Percentiles rank a stretch among this genome's conserved stretches.
Conservation (phyloP, 352 stramenopile species). For the Phytophthora hybrid region DNA sequence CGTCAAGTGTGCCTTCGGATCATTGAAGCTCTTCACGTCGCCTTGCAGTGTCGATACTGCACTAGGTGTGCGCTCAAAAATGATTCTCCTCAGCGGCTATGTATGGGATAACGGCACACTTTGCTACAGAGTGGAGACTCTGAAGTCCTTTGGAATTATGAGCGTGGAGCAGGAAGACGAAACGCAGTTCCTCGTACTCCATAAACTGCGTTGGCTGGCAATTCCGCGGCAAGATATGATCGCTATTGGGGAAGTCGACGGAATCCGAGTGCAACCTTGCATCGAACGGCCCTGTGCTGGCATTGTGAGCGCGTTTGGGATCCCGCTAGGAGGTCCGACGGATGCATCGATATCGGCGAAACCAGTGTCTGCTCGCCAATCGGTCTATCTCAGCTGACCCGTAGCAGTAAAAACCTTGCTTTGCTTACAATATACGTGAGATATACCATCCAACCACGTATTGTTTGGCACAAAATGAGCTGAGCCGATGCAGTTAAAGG, state of each 20-base stretch:
- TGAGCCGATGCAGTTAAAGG: not conserved
- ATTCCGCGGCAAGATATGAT: slow-evolving; percentile 17
- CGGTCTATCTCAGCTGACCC: not conserved
- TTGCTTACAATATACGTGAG: not conserved
- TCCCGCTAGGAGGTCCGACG: slow-evolving; percentile 1
- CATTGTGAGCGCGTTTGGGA: slow-evolving; percentile 1
- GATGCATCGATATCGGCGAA: not conserved
- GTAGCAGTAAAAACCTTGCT: not conserved
- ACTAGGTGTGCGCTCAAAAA: slow-evolving; percentile 15
- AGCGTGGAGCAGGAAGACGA: slow-evolving; percentile 11
- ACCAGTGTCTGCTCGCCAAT: not conserved
- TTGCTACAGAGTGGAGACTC: slow-evolving; percentile 4
- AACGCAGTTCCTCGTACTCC: not conserved
- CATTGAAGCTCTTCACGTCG: slow-evolving; percentile 3
- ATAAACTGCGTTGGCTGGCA: slow-evolving; percentile 3
- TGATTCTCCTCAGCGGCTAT: slow-evolving; percentile 13
- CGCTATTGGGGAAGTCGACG: slow-evolving; percentile 6
- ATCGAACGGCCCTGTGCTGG: not conserved
- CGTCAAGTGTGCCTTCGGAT: slow-evolving; percentile 14
- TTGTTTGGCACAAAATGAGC: not conserved
- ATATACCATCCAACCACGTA: not conserved
- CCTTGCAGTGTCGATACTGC: slow-evolving; percentile 20
- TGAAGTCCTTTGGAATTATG: slow-evolving; percentile 18
- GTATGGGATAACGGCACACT: slow-evolving; percentile 6
- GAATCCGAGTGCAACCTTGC: not conserved